Evolutionary conservation across 2,329 filamentous ascomycete genomes (phyloP), one percentile per base, ranked within the genome.

Genomic region (Colletotrichum sidae): DNA sequence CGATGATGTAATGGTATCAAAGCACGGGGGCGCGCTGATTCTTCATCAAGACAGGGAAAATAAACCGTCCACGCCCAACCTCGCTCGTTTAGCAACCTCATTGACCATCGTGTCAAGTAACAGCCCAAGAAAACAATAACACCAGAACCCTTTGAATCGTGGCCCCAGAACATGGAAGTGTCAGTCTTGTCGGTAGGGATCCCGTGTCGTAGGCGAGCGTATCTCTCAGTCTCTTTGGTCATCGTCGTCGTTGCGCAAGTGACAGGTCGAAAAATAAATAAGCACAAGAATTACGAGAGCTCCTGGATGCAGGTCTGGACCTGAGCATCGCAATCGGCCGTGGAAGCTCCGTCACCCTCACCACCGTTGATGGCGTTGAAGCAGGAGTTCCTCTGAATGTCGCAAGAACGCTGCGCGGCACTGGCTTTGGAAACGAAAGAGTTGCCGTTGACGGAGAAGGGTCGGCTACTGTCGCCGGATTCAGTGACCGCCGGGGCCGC

Each of bases 321-420:
- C 76, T 91, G 88, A 5, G 77, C 71, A 67, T 83, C 79, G 78
- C 88, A 91, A 60, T 88, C 82, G n/a, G 72, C 68, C 35, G 84
- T 75, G 4, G 76, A 78, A 64, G 80, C 73, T 45, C 79, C 80
- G 4, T 72, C 69, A 12, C 79, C 69, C 55, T 75, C 63, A 17
- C 86, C 85, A 11, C 77, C 70, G 74, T 90, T 90, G 61, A 84
- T 84, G 35, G 83, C 83, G 68, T 88, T 77, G 11, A 84, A 79
- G 71, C 89, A 91, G 4, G 74, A 76, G 70, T 89, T 90, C 78
- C 88, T 85, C 78, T 90, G 87, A 64, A 89, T 83, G 67, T 88
- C 83, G 72, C 89, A 91, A 41, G 86, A 84, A 51, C 89, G 81
- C 75, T 89, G 83, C 45, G 84, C 76, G 17, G 89, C 89, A 9